Base-by-base conservation (phyloP, 495 filamentous ascomycete species). In the Tuber melanosporum region DNA sequence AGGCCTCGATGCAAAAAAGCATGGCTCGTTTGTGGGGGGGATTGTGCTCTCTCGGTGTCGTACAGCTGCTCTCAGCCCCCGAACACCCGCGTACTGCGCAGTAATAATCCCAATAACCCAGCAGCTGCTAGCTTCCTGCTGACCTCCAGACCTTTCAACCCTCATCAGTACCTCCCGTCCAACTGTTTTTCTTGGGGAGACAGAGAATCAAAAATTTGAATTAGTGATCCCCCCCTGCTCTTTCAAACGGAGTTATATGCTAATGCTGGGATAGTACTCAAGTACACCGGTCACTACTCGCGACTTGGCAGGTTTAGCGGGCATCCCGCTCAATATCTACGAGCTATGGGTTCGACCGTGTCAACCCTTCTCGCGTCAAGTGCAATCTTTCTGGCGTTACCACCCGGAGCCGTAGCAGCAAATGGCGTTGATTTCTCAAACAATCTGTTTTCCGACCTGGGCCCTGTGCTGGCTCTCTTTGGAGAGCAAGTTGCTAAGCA, bases 401-500 rank as follows among this genome's bases (percentile, higher is more conserved):
- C n/a, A 6, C 52, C 52, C n/a, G 52, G 52, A 32, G 52, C 52
- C 12, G 10, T 14, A 3, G 52, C 52, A 62, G n/a, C 22, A 62
- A 5, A 26, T 52, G 82, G 82, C 42, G 78, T 83, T 49, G 85
- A 88, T 70, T 89, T 90, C 78, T 83, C 86, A 14, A 87, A 89
- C 79, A 88, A 89, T 76, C 84, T 85, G 3, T 83, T 85, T 71
- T 76, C 83, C 1, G 85, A 87, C 49, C 45, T 81, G 14, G 86
- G 86, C 12, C 87, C 87, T 3, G 77, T 90, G 0, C 85, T 90
- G 45, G 83, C 86, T 17, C 85, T 82, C 10, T 82, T 82, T n/a
- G 88, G 89, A 1, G 89, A 90, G 70, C 83, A 86, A 62, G 84
- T 91, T 43, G 87, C 89, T 0, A 88, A 85, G 77, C 89, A 91